phyloP scores from a whole-genome alignment of 2,329 filamentous ascomycete genomes.

The Plenodomus biglobosus region DNA sequence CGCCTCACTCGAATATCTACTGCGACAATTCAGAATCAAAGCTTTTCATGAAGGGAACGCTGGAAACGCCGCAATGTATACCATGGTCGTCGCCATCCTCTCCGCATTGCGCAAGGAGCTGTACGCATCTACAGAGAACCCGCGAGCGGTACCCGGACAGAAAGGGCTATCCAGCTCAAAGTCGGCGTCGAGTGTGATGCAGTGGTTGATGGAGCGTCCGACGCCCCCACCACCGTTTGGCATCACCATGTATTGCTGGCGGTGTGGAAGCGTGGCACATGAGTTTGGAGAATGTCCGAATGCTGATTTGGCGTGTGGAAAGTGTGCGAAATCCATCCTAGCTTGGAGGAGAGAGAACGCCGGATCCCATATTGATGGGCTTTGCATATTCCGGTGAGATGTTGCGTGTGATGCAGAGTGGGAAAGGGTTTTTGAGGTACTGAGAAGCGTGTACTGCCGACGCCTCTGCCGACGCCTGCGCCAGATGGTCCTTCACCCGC shows the following conservation, averaged over 20 bases:
- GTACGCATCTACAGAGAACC: constrained; percentile 6
- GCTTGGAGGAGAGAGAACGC: constrained; percentile 16
- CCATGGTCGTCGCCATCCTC: constrained; percentile 14
- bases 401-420: background rate
- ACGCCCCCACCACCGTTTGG: constrained; percentile 18
- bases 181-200: constrained; percentile 7
- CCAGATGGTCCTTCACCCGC: no score
- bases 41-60: constrained; percentile 4
- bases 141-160: constrained; percentile 10
- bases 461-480: no score
- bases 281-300: constrained; percentile 6
- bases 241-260: constrained; percentile 10
- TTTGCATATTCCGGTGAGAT: background rate
- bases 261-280: constrained; percentile 9
- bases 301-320: constrained; percentile 6
- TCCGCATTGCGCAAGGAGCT: constrained; percentile 10
- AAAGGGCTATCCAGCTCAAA: constrained; percentile 11
- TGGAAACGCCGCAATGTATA: constrained; percentile 18
- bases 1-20: constrained; percentile 7
- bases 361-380: constrained; percentile 8
- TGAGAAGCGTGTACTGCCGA: no score
- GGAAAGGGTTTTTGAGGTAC: no score
- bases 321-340: constrained; percentile 3
- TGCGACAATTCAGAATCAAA: constrained; percentile 6
- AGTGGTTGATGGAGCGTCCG: constrained; percentile 15